Evolutionary conservation across 2,329 filamentous ascomycete genomes (phyloP).

Genomic region (Xenoacremonium recifei): DNA sequence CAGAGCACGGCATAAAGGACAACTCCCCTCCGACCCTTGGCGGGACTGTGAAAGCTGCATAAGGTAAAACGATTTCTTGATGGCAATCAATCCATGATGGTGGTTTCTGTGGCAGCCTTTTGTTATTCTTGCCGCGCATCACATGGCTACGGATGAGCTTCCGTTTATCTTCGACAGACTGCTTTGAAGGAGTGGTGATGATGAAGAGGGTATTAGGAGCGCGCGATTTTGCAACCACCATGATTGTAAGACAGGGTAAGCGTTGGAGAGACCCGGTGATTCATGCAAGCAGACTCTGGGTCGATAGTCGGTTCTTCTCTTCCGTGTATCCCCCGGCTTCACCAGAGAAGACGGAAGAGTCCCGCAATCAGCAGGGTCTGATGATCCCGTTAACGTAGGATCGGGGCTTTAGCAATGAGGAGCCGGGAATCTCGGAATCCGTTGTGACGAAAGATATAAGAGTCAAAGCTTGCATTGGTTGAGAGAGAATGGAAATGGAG

Average conservation of each 20-base stretch:
- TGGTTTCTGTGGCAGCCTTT: too few relatives aligned
- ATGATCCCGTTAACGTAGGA: not conserved
- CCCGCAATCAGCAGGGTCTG: not conserved
- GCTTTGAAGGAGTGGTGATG: constrained; percentile 17
- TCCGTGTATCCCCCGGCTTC: too few relatives aligned
- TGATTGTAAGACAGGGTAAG: not conserved
- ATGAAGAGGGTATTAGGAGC: constrained; percentile 16
- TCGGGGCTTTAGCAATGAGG: not conserved
- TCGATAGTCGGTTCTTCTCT: too few relatives aligned
- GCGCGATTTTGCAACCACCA: too few relatives aligned
- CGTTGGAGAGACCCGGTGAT: not conserved
- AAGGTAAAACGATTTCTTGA: too few relatives aligned
- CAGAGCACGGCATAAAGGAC: too few relatives aligned
- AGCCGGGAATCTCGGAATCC: not conserved
- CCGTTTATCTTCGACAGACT: constrained; percentile 19
- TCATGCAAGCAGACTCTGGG: too few relatives aligned
- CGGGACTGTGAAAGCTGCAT: too few relatives aligned
- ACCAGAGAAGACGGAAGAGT: not conserved
- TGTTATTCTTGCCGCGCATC: constrained; percentile 28
- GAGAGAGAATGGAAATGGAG: not conserved
- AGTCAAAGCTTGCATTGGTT: not conserved
- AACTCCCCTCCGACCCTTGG: too few relatives aligned
- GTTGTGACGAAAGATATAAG: not conserved
- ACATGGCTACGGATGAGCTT: constrained; percentile 27
- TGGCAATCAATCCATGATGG: too few relatives aligned